Conservation (phyloP, 1,284 basidiomycete genomes). For the Ustilago lituana region DNA sequence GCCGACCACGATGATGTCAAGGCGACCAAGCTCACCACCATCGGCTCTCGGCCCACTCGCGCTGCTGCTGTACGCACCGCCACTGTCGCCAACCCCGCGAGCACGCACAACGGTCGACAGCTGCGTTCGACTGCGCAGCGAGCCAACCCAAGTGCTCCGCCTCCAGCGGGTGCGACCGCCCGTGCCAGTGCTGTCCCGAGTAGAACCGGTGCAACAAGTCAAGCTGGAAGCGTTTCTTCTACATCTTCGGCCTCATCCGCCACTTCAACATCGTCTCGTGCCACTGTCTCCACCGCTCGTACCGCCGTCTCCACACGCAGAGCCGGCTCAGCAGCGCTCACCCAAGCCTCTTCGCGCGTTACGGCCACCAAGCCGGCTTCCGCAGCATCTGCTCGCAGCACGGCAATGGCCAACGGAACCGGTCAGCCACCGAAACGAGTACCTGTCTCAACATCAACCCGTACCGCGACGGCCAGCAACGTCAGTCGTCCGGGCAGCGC, state of each 20-base stretch:
- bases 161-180: neutral
- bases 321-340: conserved; percentile 17
- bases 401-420: conserved; percentile 9
- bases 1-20: conserved; percentile 35
- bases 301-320: conserved; percentile 31
- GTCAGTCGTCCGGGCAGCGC: conserved; percentile 38
- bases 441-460: conserved; percentile 1
- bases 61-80: conserved; percentile 26
- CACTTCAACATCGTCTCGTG: conserved; percentile 29
- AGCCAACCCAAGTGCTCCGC: conserved; percentile 3
- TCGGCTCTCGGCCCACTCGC: conserved; percentile 14
- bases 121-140: conserved; percentile 21
- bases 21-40: conserved; percentile 10
- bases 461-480: conserved; percentile 9
- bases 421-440: conserved; percentile 8
- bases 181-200: conserved; percentile 17
- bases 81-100: conserved; percentile 6
- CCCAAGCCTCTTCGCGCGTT: conserved; percentile 10
- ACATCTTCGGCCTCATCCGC: conserved; percentile 33
- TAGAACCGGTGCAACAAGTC: conserved; percentile 34
- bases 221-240: conserved; percentile 42
- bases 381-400: conserved; percentile 3
- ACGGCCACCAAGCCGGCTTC: conserved; percentile 11
- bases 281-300: conserved; percentile 34
- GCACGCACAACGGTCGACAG: conserved; percentile 17